Percentiles rank a stretch among this genome's conserved stretches.
These are phyloP conservation scores for Candida qinlingensis DNA, from an alignment of 805 yeast genomes.

Conservation along the genomic window DNA sequence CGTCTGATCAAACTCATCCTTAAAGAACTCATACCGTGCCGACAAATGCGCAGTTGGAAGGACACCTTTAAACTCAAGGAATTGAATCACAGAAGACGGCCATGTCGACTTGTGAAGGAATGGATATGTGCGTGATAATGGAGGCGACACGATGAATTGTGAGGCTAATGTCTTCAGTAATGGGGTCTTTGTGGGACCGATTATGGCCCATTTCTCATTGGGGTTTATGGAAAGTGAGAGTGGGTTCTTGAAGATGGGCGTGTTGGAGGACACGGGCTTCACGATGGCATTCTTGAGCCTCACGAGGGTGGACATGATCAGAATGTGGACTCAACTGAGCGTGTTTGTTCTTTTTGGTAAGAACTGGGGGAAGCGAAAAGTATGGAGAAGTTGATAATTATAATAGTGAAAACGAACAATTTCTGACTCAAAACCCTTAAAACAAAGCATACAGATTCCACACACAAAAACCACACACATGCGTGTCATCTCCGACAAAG, in stretches of 20 bases:
- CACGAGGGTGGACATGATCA: conserved; percentile 12
- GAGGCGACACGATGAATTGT: conserved; percentile 46
- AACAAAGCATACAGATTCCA: background rate
- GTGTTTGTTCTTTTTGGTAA: background rate
- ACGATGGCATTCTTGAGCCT: conserved; percentile 18
- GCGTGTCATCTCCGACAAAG: conserved; percentile 31
- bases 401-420: too few species aligned
- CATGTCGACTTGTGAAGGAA: conserved; percentile 35
- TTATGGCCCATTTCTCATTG: conserved; percentile 46
- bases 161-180: conserved; percentile 56
- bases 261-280: conserved; percentile 6
- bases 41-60: conserved; percentile 66
- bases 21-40: conserved; percentile 83
- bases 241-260: conserved; percentile 34
- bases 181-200: conserved; percentile 50
- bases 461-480: conserved; percentile 9
- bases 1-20: conserved; percentile 78
- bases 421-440: background rate
- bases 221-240: conserved; percentile 34
- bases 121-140: conserved; percentile 52
- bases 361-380: background rate
- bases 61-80: conserved; percentile 43
- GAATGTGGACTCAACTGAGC: background rate
- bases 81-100: conserved; percentile 41
- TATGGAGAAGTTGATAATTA: background rate